Evolutionary conservation across 805 yeast species (phyloP).

Genomic region (Candida andamanensis): DNA sequence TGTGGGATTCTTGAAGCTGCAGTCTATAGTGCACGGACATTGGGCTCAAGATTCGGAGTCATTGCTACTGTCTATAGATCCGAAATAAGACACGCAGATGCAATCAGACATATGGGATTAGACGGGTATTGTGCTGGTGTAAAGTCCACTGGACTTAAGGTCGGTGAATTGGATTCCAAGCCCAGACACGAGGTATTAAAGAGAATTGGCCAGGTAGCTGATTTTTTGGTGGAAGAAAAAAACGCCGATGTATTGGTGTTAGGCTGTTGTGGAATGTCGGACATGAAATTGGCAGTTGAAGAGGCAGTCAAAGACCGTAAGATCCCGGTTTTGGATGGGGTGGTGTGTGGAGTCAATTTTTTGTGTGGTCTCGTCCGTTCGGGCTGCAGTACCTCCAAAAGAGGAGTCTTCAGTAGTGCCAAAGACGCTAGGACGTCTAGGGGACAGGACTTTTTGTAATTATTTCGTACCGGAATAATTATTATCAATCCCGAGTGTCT

Average conservation of each 20-base stretch:
- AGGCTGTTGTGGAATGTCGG: constrained; percentile 7
- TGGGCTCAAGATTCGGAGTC: constrained; percentile 4
- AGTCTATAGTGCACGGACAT: constrained; percentile 2
- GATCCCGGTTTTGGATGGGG: constrained; percentile 4
- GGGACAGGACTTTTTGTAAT: constrained; percentile 1
- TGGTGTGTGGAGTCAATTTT: constrained; percentile 3
- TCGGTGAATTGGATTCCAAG: background rate
- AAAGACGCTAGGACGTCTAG: constrained; percentile 2
- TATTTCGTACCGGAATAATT: background rate
- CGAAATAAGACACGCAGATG: constrained; percentile 4
- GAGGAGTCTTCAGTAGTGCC: constrained; percentile 4
- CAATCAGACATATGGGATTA: constrained; percentile 1
- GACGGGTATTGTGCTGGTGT: constrained; percentile 2
- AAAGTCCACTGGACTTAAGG: background rate
- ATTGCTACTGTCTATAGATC: constrained; percentile 5
- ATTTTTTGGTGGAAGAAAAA: background rate
- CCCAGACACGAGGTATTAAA: background rate
- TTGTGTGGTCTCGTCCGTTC: constrained; percentile 5
- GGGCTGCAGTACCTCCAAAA: constrained; percentile 1
- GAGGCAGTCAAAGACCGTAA: constrained; percentile 2
- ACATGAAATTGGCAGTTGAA: constrained; percentile 5
- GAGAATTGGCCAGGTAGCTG: constrained; percentile 2
- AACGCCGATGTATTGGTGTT: constrained; percentile 3
- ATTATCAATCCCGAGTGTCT: background rate
- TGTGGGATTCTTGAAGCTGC: constrained; percentile 5